Conservation (phyloP, 2,329 filamentous ascomycete genomes). For the Colletotrichum sp. region DNA sequence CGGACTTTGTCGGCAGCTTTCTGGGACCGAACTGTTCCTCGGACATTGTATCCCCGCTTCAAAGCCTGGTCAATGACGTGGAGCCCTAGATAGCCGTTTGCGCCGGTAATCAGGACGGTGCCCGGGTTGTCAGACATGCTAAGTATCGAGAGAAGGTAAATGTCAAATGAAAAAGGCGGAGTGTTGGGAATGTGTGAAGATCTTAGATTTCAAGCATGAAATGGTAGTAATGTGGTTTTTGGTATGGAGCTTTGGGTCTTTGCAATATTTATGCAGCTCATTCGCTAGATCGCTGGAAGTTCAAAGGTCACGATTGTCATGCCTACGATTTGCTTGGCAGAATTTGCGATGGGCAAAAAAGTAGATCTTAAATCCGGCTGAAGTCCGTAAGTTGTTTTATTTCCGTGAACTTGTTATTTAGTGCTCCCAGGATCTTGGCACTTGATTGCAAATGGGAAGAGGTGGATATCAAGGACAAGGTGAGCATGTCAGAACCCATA, state of each 20-base stretch:
- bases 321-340: neutral
- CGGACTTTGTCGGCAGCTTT: constrained; percentile 6
- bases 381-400: neutral
- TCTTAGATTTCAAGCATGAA: neutral
- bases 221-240: neutral
- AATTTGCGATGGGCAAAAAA: fast-evolving
- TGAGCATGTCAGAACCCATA: neutral
- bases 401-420: neutral
- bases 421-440: neutral
- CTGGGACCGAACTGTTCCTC: constrained; percentile 30
- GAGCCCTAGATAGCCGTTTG: constrained; percentile 34
- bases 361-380: neutral
- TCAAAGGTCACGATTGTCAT: neutral
- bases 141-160: neutral
- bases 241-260: neutral
- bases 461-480: neutral
- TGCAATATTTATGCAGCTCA: neutral
- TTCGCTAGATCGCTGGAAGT: neutral
- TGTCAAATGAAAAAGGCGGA: neutral
- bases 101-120: constrained; percentile 27
- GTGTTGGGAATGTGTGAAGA: neutral
- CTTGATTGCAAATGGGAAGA: neutral
- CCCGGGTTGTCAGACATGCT: neutral
- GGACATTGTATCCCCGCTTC: constrained; percentile 28
- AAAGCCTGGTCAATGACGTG: constrained; percentile 28